Evolutionary conservation across 441 rosid genomes (phyloP), one percentile per base, ranked within the genome.

Genomic region (Erodium chrysanthum): DNA sequence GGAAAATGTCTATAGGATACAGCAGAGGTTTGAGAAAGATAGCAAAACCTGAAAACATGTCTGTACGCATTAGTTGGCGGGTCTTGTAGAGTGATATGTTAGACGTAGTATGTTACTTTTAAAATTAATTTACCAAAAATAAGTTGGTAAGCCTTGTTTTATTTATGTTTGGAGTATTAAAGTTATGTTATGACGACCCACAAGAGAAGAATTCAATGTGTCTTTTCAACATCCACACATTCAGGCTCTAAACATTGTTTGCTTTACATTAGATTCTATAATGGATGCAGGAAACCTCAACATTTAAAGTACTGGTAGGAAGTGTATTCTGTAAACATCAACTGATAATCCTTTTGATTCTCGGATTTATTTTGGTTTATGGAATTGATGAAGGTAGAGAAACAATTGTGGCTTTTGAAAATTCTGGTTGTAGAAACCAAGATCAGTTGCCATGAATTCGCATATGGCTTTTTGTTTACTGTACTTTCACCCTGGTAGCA

Each of bases 361-460:
- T 59, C 22, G 63, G 63, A 23, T 59, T 59, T 23, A 59, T 54
- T 59, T 59, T 59, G 2, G 29, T 59, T 23, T 59, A 59, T 59
- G 29, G 31, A 21, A 59, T 59, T 6, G 29, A 12, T 11, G 63
- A 22, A 22, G 63, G 29, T 59, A 59, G 63, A 59, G 31, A 8
- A 23, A 59, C 15, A 22, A 23, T 21, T 21, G 31, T 59, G 63
- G 31, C 63, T 23, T 33, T 33, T 33, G 40, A 33, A 33, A 33
- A 33, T 33, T 33, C 40, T 33, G 40, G 40, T 33, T 33, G 31
- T 59, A 59, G 63, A 59, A 22, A 59, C 63, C n/a, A 11, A 9
- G 23, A 21, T 59, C 15, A 59, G 12, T 21, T 23, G 23, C 31
- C 5, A 59, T n/a, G 29, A 22, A 59, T 10, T 59, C 31, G 6